Percentiles rank a stretch among this genome's conserved stretches.
Evolutionary conservation across 2,329 filamentous ascomycete genomes (phyloP).

Genomic region (Anthostomella pinea): DNA sequence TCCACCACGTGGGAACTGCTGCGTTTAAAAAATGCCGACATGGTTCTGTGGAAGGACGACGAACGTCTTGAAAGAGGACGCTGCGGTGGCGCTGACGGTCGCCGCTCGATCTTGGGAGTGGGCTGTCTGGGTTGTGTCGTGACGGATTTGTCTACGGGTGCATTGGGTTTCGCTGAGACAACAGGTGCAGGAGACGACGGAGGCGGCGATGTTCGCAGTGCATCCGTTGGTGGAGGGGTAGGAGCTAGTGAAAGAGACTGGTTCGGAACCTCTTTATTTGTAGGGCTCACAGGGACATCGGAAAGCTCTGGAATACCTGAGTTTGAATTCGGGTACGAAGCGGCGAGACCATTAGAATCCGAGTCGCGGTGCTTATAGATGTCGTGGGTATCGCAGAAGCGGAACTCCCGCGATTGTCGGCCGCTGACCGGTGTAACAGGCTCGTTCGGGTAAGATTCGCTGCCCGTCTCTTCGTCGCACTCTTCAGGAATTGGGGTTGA

Average conservation of each 20-base stretch:
- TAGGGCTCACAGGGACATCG: conserved; percentile 15
- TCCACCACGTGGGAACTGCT: conserved; percentile 27
- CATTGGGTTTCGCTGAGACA: conserved; percentile 8
- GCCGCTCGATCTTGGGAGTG: conserved; percentile 15
- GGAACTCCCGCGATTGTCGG: conserved; percentile 55
- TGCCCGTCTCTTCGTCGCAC: conserved; percentile 56
- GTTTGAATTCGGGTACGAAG: no score
- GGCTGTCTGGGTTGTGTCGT: conserved; percentile 6
- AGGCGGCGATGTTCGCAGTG: conserved; percentile 8
- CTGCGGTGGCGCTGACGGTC: conserved; percentile 12
- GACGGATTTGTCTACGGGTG: conserved; percentile 9
- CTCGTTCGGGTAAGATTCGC: conserved; percentile 54
- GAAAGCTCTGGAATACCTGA: conserved; percentile 19
- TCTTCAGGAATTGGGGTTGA: conserved; percentile 54
- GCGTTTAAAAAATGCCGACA: conserved; percentile 28
- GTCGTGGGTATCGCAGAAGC: conserved; percentile 40
- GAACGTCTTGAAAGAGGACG: conserved; percentile 19
- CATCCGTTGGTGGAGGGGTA: conserved; percentile 7
- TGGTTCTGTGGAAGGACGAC: conserved; percentile 24
- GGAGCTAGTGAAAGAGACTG: conserved; percentile 9
- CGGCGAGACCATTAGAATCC: conserved; percentile 19
- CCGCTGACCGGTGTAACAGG: conserved; percentile 60
- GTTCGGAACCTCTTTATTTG: conserved; percentile 18
- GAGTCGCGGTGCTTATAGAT: conserved; percentile 25
- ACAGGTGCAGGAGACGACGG: conserved; percentile 7